A percentile compares a stretch with the other conserved stretches of the same genome.
phyloP scores from a whole-genome alignment of 257 asterid species.

The Salvia miltiorrhiza region DNA sequence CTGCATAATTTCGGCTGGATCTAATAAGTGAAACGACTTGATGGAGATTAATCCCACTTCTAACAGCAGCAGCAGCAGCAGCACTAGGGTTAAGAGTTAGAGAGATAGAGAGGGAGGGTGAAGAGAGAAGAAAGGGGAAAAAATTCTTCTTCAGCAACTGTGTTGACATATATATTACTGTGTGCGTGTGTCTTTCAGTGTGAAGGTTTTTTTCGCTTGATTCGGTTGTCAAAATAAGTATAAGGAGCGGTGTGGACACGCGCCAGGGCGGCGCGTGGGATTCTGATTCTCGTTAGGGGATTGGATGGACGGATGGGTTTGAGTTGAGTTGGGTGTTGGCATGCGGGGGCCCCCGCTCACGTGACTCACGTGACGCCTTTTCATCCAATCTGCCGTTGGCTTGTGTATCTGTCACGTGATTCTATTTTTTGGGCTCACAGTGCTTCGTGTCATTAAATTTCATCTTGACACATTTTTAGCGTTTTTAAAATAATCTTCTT shows the following conservation, averaged over 20 bases:
- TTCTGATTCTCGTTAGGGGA: constrained; percentile 9
- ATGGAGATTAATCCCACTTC: constrained; percentile 19
- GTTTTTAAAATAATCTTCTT: too few relatives aligned
- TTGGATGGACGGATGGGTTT: background rate
- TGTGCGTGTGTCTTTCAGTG: constrained; percentile 7
- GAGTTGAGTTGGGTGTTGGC: constrained; percentile 10
- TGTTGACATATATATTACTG: constrained; percentile 7
- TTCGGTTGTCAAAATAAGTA: background rate
- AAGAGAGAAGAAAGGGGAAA: background rate
- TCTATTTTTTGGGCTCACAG: constrained; percentile 4
- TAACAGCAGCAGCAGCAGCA: background rate
- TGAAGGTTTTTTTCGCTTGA: background rate
- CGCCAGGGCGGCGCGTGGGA: constrained; percentile 21
- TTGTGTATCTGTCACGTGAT: constrained; percentile 23
- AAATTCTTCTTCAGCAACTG: background rate
- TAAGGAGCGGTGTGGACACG: constrained; percentile 16
- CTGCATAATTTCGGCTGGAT: constrained; percentile 16
- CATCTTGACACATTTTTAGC: too few relatives aligned
- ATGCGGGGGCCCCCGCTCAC: constrained; percentile 24
- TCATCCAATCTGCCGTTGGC: constrained; percentile 19
- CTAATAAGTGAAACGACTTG: constrained; percentile 19
- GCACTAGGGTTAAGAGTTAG: constrained; percentile 40
- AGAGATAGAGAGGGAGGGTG: constrained; percentile 3
- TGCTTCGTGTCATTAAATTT: too few relatives aligned
- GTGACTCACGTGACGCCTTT: constrained; percentile 29